Percentiles rank a stretch among this genome's conserved stretches.
These are phyloP conservation scores for Chlorella sp. DNA, from an alignment of 139 green algal genomes.

Conservation along the genomic window DNA sequence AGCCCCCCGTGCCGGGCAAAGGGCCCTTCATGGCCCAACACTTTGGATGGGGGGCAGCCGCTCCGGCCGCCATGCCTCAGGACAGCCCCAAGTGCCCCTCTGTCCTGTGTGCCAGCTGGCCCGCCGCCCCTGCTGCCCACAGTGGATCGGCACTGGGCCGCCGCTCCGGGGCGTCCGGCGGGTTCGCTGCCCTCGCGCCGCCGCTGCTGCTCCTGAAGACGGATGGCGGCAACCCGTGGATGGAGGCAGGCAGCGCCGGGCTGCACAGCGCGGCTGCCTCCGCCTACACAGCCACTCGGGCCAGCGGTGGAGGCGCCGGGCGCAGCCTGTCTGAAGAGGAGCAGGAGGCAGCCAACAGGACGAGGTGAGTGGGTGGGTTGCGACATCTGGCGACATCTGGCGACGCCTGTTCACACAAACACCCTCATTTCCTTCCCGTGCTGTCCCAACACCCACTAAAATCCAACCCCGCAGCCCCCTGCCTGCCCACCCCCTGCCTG, in stretches of 20 bases:
- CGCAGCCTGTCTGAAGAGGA: not conserved
- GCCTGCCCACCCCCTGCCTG: too few relatives aligned
- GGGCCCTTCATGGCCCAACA: slow-evolving; percentile 8
- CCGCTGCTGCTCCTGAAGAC: slow-evolving; percentile 11
- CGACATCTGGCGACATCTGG: too few relatives aligned
- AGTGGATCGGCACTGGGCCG: not conserved
- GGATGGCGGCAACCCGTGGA: not conserved
- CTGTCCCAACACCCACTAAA: too few relatives aligned
- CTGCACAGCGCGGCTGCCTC: not conserved
- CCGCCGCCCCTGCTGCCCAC: too few relatives aligned
- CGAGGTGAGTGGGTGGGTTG: not conserved
- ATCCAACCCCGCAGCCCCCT: too few relatives aligned
- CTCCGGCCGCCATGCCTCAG: not conserved
- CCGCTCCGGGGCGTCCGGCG: not conserved
- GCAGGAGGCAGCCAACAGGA: slow-evolving; percentile 20
- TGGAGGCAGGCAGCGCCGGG: not conserved
- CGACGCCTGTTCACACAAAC: not conserved
- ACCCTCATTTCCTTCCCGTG: not conserved
- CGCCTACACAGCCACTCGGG: not conserved
- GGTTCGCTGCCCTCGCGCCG: not conserved
- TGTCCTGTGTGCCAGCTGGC: too few relatives aligned
- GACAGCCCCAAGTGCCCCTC: not conserved
- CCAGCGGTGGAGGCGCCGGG: not conserved
- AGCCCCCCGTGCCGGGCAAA: slow-evolving; percentile 11
- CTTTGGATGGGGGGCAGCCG: not conserved